A percentile compares a stretch with the other conserved stretches of the same genome.
phyloP scores from a whole-genome alignment of 164 flowering plant species.

The Pachysandra terminalis region DNA sequence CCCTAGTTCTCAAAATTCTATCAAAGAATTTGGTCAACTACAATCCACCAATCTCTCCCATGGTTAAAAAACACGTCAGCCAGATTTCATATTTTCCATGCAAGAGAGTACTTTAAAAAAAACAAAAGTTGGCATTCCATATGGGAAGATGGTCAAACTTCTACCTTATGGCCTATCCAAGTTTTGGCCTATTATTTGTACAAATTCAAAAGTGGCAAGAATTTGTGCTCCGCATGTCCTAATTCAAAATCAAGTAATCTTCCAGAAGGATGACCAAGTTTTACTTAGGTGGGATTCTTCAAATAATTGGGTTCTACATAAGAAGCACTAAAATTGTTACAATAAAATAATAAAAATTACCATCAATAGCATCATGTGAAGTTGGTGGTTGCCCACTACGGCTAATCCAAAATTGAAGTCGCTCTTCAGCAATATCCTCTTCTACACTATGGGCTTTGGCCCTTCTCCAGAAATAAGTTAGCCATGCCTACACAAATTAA shows the following conservation, averaged over 20 bases:
- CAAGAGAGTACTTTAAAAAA: no score
- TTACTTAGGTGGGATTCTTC: background rate
- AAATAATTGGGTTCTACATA: background rate
- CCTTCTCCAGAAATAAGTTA: slow-evolving; percentile 91
- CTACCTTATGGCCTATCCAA: no score
- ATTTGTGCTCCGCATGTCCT: background rate
- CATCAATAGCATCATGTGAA: slow-evolving; percentile 91
- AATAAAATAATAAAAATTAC: slow-evolving; percentile 33
- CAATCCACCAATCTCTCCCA: no score
- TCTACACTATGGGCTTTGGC: slow-evolving; percentile 81
- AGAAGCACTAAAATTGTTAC: background rate
- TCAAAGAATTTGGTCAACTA: no score
- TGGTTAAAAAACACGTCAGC: no score
- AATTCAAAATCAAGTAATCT: background rate
- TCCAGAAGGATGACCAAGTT: background rate
- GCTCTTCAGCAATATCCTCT: slow-evolving; percentile 88
- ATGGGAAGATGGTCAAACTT: no score
- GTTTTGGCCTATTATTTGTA: no score
- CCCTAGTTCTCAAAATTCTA: no score
- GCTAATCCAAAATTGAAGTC: slow-evolving; percentile 81
- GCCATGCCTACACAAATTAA: slow-evolving; percentile 70
- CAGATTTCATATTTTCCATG: no score
- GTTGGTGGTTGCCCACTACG: slow-evolving; percentile 73
- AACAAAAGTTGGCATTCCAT: no score
- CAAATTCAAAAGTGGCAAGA: no score